phyloP scores from a whole-genome alignment of 139 green algal genomes.

The Tetratostichococcus sp. region DNA sequence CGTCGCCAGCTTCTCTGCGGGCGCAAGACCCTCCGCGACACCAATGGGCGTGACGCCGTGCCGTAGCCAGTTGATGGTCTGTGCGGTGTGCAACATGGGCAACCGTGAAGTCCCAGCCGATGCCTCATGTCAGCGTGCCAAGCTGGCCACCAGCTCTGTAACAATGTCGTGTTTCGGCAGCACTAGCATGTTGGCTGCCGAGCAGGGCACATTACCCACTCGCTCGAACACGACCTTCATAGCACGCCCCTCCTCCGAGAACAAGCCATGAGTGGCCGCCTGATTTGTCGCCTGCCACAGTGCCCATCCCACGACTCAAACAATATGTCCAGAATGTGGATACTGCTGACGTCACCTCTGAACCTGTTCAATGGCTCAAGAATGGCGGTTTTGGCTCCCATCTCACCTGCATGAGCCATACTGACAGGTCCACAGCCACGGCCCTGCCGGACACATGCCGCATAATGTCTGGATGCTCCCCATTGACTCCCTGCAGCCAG shows the following conservation, averaged over 20 bases:
- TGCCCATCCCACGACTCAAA: too few relatives aligned
- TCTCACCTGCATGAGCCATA: slow-evolving; percentile 54
- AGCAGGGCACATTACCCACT: too few relatives aligned
- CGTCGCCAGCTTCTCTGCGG: slow-evolving; percentile 40
- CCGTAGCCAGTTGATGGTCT: slow-evolving; percentile 59
- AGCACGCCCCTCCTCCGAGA: slow-evolving; percentile 18
- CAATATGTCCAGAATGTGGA: too few relatives aligned
- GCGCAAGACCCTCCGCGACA: slow-evolving; percentile 51
- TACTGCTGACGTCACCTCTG: too few relatives aligned
- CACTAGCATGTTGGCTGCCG: too few relatives aligned
- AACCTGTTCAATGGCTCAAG: too few relatives aligned
- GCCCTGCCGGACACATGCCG: slow-evolving; percentile 29
- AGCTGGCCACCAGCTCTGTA: too few relatives aligned
- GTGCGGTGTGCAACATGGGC: too few relatives aligned
- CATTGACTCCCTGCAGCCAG: neutral
- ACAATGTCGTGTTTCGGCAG: too few relatives aligned
- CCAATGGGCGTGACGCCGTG: slow-evolving; percentile 51
- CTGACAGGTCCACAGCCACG: slow-evolving; percentile 48
- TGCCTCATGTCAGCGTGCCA: too few relatives aligned
- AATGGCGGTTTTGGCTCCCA: too few relatives aligned
- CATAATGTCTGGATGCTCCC: slow-evolving; percentile 14
- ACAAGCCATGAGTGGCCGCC: slow-evolving; percentile 31
- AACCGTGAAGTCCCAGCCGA: too few relatives aligned
- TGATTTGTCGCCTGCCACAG: neutral
- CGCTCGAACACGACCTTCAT: slow-evolving; percentile 55